Percentiles rank a stretch among this genome's conserved stretches.
phyloP scores from a whole-genome alignment of 257 asterid species.

The Ligustrum vulgare region DNA sequence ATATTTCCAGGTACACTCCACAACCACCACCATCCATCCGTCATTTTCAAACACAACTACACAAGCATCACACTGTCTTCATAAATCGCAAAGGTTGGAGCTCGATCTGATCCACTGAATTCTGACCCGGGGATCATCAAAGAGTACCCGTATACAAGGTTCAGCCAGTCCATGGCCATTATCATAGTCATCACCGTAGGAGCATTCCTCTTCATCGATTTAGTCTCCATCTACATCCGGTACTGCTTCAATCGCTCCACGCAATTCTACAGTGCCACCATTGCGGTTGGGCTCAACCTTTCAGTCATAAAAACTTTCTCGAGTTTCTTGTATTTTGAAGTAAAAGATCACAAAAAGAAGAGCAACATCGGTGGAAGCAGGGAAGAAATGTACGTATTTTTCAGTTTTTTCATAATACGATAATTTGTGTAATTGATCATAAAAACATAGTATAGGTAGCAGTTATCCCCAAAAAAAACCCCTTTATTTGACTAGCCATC shows the following conservation, averaged over 20 bases:
- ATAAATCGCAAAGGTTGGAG: conserved; percentile 23
- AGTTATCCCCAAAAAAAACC: too few relatives aligned
- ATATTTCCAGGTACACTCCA: too few relatives aligned
- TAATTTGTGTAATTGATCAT: too few relatives aligned
- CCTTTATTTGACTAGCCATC: too few relatives aligned
- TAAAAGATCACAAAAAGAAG: conserved; percentile 72
- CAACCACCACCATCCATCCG: too few relatives aligned
- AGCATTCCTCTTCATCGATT: conserved; percentile 70
- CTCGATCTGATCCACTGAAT: conserved; percentile 38
- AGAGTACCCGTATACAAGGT: conserved; percentile 37
- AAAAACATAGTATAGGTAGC: too few relatives aligned
- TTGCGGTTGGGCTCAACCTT: conserved; percentile 57
- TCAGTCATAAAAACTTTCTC: conserved; percentile 64
- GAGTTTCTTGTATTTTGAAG: conserved; percentile 73
- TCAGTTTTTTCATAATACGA: too few relatives aligned
- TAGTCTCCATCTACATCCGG: conserved; percentile 78
- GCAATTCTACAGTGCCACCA: conserved; percentile 31
- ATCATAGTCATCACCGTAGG: conserved; percentile 69
- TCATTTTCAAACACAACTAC: too few relatives aligned
- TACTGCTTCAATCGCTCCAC: conserved; percentile 50
- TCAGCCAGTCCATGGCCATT: conserved; percentile 75
- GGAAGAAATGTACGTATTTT: too few relatives aligned
- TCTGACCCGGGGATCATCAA: not conserved
- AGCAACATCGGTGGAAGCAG: too few relatives aligned
- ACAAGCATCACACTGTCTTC: conserved; percentile 18